phyloP scores from a whole-genome alignment of 805 yeast species.

The Millerago galiae region DNA sequence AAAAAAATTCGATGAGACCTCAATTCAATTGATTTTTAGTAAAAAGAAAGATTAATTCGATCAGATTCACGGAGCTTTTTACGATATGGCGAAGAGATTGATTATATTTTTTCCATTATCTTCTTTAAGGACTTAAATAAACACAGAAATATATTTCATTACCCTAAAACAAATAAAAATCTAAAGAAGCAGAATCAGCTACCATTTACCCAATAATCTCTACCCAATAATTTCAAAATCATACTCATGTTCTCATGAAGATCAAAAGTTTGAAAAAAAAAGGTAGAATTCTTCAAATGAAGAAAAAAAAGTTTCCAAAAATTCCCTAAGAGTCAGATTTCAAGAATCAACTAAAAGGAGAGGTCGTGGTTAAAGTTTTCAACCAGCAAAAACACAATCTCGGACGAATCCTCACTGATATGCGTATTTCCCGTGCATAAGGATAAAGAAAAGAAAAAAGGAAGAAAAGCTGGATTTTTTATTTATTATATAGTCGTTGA shows the following conservation, averaged over 20 bases:
- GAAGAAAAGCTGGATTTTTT: neutral
- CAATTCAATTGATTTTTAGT: no score
- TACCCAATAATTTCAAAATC: conserved; percentile 1
- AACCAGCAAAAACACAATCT: conserved; percentile 99
- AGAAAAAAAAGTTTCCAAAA: conserved; percentile 16
- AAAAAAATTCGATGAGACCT: no score
- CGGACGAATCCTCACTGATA: conserved; percentile 99
- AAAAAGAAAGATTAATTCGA: no score
- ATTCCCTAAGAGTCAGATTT: conserved; percentile 30
- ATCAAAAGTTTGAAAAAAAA: conserved; percentile 1
- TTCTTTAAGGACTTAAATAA: no score
- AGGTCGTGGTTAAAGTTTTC: conserved; percentile 98
- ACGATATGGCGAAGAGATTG: no score
- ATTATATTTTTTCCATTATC: no score
- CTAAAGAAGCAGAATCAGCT: neutral
- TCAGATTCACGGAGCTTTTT: no score
- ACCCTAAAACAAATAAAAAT: no score
- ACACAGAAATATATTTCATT: no score
- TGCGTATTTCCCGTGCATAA: conserved; percentile 99
- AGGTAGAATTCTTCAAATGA: conserved; percentile 2
- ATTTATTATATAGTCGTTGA: conserved; percentile 1
- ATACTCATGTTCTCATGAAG: conserved; percentile 9
- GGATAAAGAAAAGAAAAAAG: conserved; percentile 50
- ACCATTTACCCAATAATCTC: neutral
- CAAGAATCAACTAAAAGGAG: conserved; percentile 65